Conservation (phyloP, 352 stramenopile species). For the Phytophthora palmivora region DNA sequence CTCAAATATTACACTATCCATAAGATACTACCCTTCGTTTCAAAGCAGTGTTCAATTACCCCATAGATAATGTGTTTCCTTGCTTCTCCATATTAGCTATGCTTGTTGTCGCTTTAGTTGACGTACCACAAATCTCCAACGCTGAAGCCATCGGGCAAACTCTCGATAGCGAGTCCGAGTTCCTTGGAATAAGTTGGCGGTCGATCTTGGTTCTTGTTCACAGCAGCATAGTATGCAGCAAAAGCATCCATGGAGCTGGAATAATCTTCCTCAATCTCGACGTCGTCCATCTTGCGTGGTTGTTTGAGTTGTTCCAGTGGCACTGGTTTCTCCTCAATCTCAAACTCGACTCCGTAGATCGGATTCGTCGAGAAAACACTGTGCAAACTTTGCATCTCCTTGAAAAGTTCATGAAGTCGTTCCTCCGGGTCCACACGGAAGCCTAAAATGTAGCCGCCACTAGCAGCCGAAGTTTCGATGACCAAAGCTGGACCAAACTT, state of each 20-base stretch:
- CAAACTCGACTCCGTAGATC: conserved; percentile 92
- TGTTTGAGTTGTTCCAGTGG: conserved; percentile 74
- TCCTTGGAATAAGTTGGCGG: conserved; percentile 76
- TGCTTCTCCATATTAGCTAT: neutral
- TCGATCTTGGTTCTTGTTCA: conserved; percentile 87
- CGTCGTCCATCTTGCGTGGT: conserved; percentile 81
- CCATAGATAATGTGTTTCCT: neutral
- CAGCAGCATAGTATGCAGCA: conserved; percentile 90
- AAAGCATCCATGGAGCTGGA: conserved; percentile 88
- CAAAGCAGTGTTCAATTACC: neutral
- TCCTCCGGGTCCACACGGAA: conserved; percentile 92
- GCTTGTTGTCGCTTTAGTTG: conserved; percentile 33
- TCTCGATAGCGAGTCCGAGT: conserved; percentile 88
- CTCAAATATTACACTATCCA: no score
- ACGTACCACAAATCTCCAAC: conserved; percentile 77
- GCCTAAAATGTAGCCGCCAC: conserved; percentile 91
- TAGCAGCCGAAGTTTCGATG: conserved; percentile 83
- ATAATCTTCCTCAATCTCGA: conserved; percentile 90
- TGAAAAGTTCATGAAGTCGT: conserved; percentile 83
- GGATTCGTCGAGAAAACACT: conserved; percentile 84
- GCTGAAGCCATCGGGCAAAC: conserved; percentile 78
- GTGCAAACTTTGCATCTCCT: conserved; percentile 87
- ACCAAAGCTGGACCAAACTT: conserved; percentile 93
- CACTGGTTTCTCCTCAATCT: conserved; percentile 79
- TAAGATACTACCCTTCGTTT: neutral